Evolutionary conservation across 306 rosid genomes (phyloP).

Genomic region (Casuarina cunninghamiana): DNA sequence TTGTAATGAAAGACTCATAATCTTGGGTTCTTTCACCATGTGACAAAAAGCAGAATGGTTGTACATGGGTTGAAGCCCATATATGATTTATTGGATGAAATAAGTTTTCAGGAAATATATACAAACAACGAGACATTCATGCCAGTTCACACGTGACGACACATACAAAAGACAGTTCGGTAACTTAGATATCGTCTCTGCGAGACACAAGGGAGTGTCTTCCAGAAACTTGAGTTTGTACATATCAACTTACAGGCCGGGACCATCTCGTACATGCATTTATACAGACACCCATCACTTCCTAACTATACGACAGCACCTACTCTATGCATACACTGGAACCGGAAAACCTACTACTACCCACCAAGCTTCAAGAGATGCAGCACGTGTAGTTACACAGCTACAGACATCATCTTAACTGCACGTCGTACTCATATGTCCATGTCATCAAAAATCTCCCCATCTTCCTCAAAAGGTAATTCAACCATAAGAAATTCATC

Average conservation of each 20-base stretch:
- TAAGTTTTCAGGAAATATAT: too few species aligned
- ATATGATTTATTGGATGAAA: too few species aligned
- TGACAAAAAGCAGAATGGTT: too few species aligned
- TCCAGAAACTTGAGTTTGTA: background rate
- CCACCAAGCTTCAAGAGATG: constrained; percentile 20
- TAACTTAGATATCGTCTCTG: background rate
- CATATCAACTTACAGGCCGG: background rate
- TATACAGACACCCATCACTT: constrained; percentile 26
- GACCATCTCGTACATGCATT: background rate
- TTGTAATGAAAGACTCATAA: too few species aligned
- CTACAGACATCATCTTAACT: constrained; percentile 32
- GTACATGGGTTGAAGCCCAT: too few species aligned
- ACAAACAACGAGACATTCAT: too few species aligned
- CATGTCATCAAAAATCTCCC: constrained; percentile 79
- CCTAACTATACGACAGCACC: constrained; percentile 27
- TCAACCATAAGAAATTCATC: constrained; percentile 66
- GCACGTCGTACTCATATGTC: constrained; percentile 58
- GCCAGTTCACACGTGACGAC: background rate
- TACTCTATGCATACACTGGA: constrained; percentile 21
- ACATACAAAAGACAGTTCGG: background rate
- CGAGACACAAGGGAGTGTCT: background rate
- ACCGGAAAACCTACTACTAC: constrained; percentile 23
- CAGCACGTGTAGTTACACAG: constrained; percentile 35
- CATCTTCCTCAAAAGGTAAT: constrained; percentile 56
- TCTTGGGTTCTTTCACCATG: too few species aligned